phyloP scores from a whole-genome alignment of 495 filamentous ascomycete genomes.

The Xylaria acuta region DNA sequence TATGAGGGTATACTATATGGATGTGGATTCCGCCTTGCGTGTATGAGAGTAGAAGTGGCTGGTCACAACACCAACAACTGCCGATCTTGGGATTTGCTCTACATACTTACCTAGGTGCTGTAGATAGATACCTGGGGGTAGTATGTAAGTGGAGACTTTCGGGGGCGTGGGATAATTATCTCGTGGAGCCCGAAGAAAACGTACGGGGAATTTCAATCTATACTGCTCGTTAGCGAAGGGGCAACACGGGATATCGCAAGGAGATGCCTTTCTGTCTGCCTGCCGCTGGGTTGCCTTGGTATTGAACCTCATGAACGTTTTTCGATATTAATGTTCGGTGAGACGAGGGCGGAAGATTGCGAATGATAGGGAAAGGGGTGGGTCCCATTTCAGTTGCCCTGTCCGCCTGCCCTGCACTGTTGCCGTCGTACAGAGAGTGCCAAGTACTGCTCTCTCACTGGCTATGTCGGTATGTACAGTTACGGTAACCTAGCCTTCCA shows the following conservation, averaged over 20 bases:
- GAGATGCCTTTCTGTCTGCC: conserved; percentile 9
- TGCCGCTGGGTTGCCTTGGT: conserved; percentile 11
- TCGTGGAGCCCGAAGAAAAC: neutral
- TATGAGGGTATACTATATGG: neutral
- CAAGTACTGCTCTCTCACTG: neutral
- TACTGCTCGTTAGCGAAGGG: neutral
- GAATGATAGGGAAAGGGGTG: neutral
- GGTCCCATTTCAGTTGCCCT: neutral
- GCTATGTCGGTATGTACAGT: neutral
- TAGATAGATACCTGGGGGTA: neutral
- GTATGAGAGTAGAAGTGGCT: neutral
- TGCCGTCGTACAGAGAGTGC: neutral
- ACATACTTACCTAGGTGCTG: neutral
- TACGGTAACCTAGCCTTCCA: neutral
- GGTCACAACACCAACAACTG: neutral
- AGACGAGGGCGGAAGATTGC: neutral
- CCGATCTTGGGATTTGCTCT: conserved; percentile 6
- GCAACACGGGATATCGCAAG: neutral
- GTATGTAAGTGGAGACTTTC: neutral
- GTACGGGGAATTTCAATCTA: neutral
- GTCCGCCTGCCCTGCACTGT: neutral
- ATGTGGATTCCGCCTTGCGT: neutral
- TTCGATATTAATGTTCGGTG: conserved; percentile 13
- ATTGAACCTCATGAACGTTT: neutral
- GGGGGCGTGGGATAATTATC: neutral